Percentiles rank a stretch among this genome's conserved stretches.
Evolutionary conservation across 1,284 basidiomycete genomes (phyloP).

Genomic region (Irpex sp.): DNA sequence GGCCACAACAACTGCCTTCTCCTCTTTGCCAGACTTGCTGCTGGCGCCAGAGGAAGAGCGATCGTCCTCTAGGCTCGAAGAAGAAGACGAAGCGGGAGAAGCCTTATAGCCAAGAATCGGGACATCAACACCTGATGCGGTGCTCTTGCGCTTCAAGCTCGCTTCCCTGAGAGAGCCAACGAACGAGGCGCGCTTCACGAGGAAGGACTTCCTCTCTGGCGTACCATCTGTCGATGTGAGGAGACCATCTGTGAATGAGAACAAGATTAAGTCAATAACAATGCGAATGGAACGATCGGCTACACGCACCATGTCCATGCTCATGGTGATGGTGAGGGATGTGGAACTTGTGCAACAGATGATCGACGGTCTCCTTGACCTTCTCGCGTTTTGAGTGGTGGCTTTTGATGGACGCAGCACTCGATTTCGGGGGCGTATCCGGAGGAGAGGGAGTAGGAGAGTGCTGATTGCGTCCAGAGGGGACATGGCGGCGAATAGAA

Average conservation of each 20-base stretch:
- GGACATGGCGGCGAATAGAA: constrained; percentile 1
- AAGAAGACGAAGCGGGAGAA: background rate
- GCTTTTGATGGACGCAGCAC: background rate
- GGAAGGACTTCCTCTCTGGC: background rate
- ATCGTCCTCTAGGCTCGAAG: background rate
- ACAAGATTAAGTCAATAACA: background rate
- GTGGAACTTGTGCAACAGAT: constrained; percentile 4
- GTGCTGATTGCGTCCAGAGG: background rate
- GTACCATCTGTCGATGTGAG: background rate
- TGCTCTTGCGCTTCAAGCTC: background rate
- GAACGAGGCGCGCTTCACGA: background rate
- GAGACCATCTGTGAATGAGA: background rate
- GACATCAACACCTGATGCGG: background rate
- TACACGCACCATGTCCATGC: background rate
- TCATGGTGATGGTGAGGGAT: constrained; percentile 4
- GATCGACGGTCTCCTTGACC: constrained; percentile 4
- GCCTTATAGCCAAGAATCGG: background rate
- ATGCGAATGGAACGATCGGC: background rate
- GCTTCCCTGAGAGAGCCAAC: background rate
- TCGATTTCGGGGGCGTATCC: background rate
- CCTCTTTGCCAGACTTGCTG: background rate
- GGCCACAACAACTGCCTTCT: background rate
- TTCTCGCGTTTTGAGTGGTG: constrained; percentile 4
- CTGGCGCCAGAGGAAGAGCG: background rate
- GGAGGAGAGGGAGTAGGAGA: constrained; percentile 1